These are phyloP conservation scores for Solanum rostratum DNA, from an alignment of 257 asterid genomes.

Conservation along the genomic window DNA sequence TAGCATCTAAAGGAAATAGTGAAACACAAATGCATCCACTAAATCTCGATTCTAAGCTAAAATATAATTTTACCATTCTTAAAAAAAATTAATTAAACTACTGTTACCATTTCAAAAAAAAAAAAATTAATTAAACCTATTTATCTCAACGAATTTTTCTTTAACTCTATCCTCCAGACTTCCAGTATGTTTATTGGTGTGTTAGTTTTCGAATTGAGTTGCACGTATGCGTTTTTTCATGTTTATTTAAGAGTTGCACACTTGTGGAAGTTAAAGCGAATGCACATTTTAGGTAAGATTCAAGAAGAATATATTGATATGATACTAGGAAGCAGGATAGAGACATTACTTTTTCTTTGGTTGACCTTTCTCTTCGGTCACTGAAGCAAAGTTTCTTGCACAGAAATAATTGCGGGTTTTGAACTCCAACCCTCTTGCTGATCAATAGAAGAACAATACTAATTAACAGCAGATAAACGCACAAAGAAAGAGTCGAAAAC, in stretches of 20 bases:
- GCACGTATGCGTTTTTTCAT: neutral
- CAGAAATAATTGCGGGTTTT: slow-evolving; percentile 13
- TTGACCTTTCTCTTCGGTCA: slow-evolving; percentile 39
- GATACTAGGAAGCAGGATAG: neutral
- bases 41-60: neutral
- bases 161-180: neutral
- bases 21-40: neutral
- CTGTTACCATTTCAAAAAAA: no score
- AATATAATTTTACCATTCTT: neutral
- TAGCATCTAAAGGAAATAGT: neutral
- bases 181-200: neutral
- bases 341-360: slow-evolving; percentile 55
- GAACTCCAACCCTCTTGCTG: slow-evolving; percentile 34
- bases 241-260: neutral
- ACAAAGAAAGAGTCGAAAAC: neutral
- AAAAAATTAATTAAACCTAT: neutral
- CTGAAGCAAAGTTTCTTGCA: slow-evolving; percentile 47
- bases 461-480: neutral
- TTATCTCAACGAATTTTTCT: neutral
- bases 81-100: neutral
- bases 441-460: slow-evolving; percentile 2
- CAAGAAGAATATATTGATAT: neutral
- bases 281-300: neutral
- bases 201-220: neutral
- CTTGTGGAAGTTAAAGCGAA: neutral